These are phyloP conservation scores for Mortierella sp. DNA, from an alignment of 371 early-diverging fungal genomes.

Conservation along the genomic window DNA sequence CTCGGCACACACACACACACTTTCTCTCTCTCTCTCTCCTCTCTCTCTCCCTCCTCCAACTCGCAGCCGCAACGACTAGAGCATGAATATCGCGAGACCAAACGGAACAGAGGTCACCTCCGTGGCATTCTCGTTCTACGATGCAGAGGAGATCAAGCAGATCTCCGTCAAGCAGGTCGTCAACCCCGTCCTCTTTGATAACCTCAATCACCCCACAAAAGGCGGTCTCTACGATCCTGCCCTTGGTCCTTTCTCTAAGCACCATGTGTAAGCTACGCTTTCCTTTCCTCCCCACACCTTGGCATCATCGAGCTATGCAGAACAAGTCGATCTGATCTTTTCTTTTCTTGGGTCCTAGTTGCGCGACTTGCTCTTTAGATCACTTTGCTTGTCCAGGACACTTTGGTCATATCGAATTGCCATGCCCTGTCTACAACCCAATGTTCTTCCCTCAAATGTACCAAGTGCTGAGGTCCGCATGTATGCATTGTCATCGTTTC, in stretches of 20 bases:
- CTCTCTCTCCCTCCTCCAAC: too few relatives aligned
- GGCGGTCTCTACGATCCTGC: conserved; percentile 97
- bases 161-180: conserved; percentile 95
- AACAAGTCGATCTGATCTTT: background rate
- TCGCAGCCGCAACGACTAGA: too few relatives aligned
- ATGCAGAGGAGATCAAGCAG: conserved; percentile 90
- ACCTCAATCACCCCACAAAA: conserved; percentile 88
- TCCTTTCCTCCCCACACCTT: too few relatives aligned
- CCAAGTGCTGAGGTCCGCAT: conserved; percentile 87
- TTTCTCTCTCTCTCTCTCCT: too few relatives aligned
- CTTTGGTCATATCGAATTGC: conserved; percentile 99
- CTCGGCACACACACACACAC: too few relatives aligned
- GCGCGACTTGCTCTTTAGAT: conserved; percentile 89
- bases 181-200: conserved; percentile 92
- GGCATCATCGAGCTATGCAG: too few relatives aligned
- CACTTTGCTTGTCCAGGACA: conserved; percentile 96
- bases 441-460: conserved; percentile 91
- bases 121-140: conserved; percentile 92
- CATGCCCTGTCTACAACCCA: conserved; percentile 96
- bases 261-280: conserved; percentile 67
- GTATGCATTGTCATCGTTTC: conserved; percentile 93
- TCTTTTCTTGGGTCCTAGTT: conserved; percentile 60
- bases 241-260: conserved; percentile 92
- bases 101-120: conserved; percentile 73
- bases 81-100: conserved; percentile 77